Evolutionary conservation across 768 basidiomycete genomes (phyloP), one percentile per base, ranked within the genome.

Genomic region (Psilocybe tampanensis): DNA sequence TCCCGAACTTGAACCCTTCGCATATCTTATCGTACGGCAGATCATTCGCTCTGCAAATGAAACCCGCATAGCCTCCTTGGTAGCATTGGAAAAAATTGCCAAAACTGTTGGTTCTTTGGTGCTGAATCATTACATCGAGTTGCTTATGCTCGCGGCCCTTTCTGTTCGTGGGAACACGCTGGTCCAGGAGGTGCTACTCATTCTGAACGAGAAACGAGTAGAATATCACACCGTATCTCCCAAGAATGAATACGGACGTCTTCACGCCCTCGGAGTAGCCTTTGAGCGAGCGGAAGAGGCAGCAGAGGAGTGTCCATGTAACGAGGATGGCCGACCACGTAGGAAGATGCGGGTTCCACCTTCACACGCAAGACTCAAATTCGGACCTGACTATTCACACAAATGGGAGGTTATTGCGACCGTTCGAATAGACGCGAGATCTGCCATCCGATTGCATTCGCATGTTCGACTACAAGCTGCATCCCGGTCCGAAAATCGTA

Each of bases 261-360:
- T 81, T 50, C 78, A 85, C 32, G 80, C 81, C 0, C 74, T 88
- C 1, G 80, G 78, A 6, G 75, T 88, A 24, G 79, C 78, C 1
- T 86, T 86, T 55, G 86, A 88, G 57, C 77, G 84, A 12, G 84
- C 83, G 1, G 86, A 89, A 60, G 87, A 88, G 62, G 87, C 86
- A 5, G 80, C 80, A 1, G 85, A 87, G 56, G 78, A 81, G 61
- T 89, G 86, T 65, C 86, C 86, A 8, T 88, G 86, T 54, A 80
- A 86, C 57, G 84, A 86, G n/a, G 71, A 76, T 13, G 86, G 87
- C 2, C 72, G 75, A 49, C 82, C 83, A 3, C 74, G 64, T 17
- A 64, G 70, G 56, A 75, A 70, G 47, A 82, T 82, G 56, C 66
- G 72, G 11, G 76, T 70, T 1, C 65, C 80, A 1, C 82, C 83